Conservation (phyloP, 2,329 filamentous ascomycete genomes). For the Aspergillus piperis region DNA sequence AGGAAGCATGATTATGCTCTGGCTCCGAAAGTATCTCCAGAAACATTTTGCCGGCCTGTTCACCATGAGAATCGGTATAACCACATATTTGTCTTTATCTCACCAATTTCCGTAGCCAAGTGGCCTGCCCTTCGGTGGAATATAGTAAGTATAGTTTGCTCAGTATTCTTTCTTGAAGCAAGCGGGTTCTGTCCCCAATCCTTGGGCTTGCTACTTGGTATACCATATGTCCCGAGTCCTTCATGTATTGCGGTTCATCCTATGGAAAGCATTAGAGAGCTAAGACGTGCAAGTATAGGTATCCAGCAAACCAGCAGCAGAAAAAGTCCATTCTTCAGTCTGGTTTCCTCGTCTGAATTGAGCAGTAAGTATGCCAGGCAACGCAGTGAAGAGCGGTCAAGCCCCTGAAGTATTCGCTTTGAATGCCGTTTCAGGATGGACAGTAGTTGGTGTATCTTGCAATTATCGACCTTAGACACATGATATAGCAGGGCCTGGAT, state of each 20-base stretch:
- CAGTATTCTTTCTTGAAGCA: conserved; percentile 8
- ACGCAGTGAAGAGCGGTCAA: conserved; percentile 15
- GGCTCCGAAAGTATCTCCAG: conserved; percentile 23
- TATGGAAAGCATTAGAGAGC: conserved; percentile 12
- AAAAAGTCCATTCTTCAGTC: conserved; percentile 16
- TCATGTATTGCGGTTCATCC: conserved; percentile 13
- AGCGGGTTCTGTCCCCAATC: background rate
- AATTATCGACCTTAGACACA: background rate
- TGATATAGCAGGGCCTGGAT: conserved; percentile 9
- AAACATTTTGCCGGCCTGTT: conserved; percentile 28
- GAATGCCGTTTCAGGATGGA: conserved; percentile 4
- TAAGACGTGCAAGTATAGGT: too few relatives aligned
- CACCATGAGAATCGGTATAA: conserved; percentile 11
- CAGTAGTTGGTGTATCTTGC: conserved; percentile 1
- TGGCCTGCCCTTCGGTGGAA: background rate
- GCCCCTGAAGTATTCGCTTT: background rate
- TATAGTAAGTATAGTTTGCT: conserved; percentile 13
- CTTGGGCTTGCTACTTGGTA: conserved; percentile 5
- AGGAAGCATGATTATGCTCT: conserved; percentile 7
- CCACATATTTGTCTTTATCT: background rate
- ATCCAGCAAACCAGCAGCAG: conserved; percentile 22
- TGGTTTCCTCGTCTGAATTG: conserved; percentile 4
- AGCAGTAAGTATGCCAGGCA: conserved; percentile 22
- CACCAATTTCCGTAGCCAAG: conserved; percentile 23
- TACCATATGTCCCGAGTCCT: background rate